Conservation (phyloP, 495 filamentous ascomycete genomes). For the Achaetomiella virescens region DNA sequence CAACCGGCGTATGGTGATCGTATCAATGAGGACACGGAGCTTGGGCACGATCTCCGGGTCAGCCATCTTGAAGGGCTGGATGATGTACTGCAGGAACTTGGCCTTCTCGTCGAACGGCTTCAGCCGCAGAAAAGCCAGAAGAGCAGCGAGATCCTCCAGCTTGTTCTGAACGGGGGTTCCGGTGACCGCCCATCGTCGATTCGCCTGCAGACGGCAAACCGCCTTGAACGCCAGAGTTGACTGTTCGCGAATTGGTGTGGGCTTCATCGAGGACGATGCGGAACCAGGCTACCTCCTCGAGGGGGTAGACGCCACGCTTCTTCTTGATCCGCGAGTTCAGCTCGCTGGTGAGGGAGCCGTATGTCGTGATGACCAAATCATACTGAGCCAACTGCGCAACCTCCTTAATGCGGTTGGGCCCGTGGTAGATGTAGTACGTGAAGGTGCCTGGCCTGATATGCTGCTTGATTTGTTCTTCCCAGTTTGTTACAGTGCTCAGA, state of each 20-base stretch:
- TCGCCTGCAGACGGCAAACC: constrained; percentile 72
- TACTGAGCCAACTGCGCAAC: constrained; percentile 60
- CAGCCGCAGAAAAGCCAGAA: constrained; percentile 85
- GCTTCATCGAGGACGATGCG: constrained; percentile 94
- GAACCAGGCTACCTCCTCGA: constrained; percentile 81
- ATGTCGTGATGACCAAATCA: constrained; percentile 88
- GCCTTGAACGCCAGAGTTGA: constrained; percentile 72
- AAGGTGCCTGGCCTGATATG: constrained; percentile 61
- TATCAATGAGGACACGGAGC: constrained; percentile 85
- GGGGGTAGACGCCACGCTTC: constrained; percentile 55
- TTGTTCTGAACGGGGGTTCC: constrained; percentile 90
- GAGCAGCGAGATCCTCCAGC: constrained; percentile 79
- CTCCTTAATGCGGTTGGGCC: constrained; percentile 62
- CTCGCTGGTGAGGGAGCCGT: constrained; percentile 79
- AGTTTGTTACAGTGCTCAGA: constrained; percentile 83
- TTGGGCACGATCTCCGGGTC: constrained; percentile 77
- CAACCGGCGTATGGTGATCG: constrained; percentile 81
- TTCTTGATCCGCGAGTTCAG: constrained; percentile 52
- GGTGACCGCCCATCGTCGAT: constrained; percentile 91
- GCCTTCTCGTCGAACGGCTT: constrained; percentile 76
- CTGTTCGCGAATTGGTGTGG: constrained; percentile 85
- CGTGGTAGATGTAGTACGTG: constrained; percentile 77
- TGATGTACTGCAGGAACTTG: constrained; percentile 70
- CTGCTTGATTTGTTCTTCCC: constrained; percentile 80
- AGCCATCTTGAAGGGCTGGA: constrained; percentile 71